Conservation (phyloP, 306 rosid genomes). For the Corylus heterophylla region DNA sequence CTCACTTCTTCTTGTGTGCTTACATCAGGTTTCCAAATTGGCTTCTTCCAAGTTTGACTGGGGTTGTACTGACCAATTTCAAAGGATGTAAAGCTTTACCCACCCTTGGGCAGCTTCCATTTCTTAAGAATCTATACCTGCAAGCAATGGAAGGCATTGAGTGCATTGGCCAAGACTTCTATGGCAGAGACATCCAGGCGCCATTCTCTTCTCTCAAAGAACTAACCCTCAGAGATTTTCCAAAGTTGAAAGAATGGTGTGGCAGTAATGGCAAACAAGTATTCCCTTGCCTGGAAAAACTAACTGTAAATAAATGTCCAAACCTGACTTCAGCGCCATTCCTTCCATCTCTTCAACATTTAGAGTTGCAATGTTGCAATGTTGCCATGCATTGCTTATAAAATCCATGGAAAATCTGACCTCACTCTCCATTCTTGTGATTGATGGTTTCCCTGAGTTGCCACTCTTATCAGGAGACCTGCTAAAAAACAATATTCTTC, state of each 20-base stretch:
- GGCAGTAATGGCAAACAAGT: background rate
- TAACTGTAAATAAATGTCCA: constrained; percentile 14
- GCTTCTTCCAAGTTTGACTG: constrained; percentile 25
- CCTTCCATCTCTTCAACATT: constrained; percentile 21
- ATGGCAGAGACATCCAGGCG: background rate
- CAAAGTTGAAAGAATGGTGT: constrained; percentile 24
- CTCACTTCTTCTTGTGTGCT: too few relatives aligned
- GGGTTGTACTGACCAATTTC: constrained; percentile 17
- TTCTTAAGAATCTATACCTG: constrained; percentile 9
- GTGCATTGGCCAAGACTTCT: constrained; percentile 21
- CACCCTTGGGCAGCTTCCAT: constrained; percentile 21
- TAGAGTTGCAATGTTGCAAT: constrained; percentile 5
- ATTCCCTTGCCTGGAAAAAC: constrained; percentile 12
- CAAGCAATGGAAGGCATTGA: constrained; percentile 27
- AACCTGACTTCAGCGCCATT: constrained; percentile 17
- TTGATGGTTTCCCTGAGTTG: constrained; percentile 20
- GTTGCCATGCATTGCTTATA: constrained; percentile 4
- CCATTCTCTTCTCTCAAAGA: constrained; percentile 25
- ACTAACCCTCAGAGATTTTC: constrained; percentile 24
- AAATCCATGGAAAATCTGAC: constrained; percentile 6
- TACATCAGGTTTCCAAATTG: constrained; percentile 19
- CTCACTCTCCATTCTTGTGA: constrained; percentile 19
- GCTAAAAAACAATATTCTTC: constrained; percentile 19
- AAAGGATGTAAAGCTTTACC: constrained; percentile 27
- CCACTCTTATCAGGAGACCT: constrained; percentile 1